Conservation (phyloP, 2,329 filamentous ascomycete species). For the Colletotrichum horii region DNA sequence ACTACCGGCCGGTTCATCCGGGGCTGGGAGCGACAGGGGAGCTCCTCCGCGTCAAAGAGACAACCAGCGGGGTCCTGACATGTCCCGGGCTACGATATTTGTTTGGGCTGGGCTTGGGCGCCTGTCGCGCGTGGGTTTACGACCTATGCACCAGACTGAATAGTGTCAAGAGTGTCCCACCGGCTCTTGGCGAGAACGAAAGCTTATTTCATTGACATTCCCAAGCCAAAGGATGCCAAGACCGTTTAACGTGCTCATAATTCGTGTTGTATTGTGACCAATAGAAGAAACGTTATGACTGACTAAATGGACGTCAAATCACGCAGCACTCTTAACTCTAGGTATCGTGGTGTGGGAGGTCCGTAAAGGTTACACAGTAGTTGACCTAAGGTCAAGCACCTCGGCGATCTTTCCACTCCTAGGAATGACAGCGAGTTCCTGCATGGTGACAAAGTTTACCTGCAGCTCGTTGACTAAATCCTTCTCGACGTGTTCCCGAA, state of each 20-base stretch:
- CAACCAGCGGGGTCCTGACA: neutral
- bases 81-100: neutral
- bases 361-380: neutral
- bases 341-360: neutral
- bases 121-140: neutral
- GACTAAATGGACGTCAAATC: neutral
- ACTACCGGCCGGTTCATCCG: neutral
- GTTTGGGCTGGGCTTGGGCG: neutral
- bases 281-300: neutral
- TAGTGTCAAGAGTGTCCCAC: neutral
- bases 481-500: conserved; percentile 12
- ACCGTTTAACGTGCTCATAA: neutral
- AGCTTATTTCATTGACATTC: neutral
- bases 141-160: neutral
- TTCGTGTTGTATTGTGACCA: neutral
- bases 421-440: conserved; percentile 8
- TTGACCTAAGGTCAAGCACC: conserved; percentile 10
- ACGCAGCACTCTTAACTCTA: neutral
- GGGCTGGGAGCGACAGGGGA: neutral
- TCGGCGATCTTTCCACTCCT: conserved; percentile 10
- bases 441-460: conserved; percentile 1
- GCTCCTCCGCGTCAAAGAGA: neutral
- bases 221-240: neutral
- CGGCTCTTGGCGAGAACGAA: neutral
- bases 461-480: conserved; percentile 2